Evolutionary conservation across 2,329 filamentous ascomycete species (phyloP).

Genomic region (Davidsoniella eucalypti): DNA sequence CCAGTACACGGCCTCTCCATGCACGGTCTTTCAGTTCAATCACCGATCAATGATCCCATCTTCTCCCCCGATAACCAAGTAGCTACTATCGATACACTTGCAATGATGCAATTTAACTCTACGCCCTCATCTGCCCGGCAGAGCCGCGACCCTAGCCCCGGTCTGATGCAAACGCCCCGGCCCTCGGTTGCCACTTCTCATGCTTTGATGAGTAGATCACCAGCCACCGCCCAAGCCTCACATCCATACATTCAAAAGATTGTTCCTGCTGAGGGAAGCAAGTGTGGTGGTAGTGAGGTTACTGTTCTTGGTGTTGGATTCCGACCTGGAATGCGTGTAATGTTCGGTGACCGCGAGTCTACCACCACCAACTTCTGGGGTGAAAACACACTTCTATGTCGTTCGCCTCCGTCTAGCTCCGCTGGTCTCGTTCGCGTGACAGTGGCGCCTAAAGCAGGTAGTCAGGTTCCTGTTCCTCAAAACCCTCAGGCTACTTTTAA

Average conservation of each 20-base stretch:
- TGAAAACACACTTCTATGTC: slow-evolving; percentile 60
- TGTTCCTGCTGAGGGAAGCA: slow-evolving; percentile 68
- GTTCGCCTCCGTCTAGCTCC: slow-evolving; percentile 53
- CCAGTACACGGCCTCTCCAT: slow-evolving; percentile 11
- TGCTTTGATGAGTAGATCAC: slow-evolving; percentile 18
- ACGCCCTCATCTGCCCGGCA: slow-evolving; percentile 55
- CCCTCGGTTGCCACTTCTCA: slow-evolving; percentile 33
- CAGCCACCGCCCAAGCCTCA: slow-evolving; percentile 5
- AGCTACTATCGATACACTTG: slow-evolving; percentile 38
- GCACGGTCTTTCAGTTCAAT: slow-evolving; percentile 16
- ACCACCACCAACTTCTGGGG: slow-evolving; percentile 69
- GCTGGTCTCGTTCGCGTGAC: slow-evolving; percentile 56
- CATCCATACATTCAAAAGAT: slow-evolving; percentile 59
- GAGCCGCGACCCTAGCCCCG: slow-evolving; percentile 65
- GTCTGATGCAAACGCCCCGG: slow-evolving; percentile 10
- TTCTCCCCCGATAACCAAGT: slow-evolving; percentile 19
- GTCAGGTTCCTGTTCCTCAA: slow-evolving; percentile 15
- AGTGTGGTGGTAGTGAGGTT: slow-evolving; percentile 71
- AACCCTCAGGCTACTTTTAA: slow-evolving; percentile 43
- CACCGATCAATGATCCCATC: slow-evolving; percentile 23
- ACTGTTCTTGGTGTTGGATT: slow-evolving; percentile 71
- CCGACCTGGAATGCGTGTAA: slow-evolving; percentile 59
- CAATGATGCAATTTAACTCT: slow-evolving; percentile 50
- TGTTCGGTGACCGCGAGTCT: slow-evolving; percentile 54
- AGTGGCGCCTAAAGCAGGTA: slow-evolving; percentile 18